Conservation (phyloP, 495 filamentous ascomycete genomes). For the Pseudevernia furfuracea region DNA sequence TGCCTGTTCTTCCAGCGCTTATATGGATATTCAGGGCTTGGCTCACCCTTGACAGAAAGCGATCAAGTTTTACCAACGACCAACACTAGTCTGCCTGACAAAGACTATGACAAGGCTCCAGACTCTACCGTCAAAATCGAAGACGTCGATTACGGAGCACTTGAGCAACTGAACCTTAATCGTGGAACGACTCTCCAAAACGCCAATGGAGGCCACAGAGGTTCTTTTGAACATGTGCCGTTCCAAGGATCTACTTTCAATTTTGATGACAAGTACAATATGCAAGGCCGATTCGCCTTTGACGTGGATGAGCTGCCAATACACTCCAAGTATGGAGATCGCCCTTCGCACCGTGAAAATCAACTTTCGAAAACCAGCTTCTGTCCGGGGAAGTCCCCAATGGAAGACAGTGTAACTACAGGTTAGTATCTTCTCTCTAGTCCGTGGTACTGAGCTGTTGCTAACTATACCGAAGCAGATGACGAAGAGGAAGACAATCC, state of each 20-base stretch:
- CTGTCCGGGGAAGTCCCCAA: not conserved
- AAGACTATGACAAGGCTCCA: not conserved
- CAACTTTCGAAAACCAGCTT: not conserved
- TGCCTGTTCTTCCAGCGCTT: not conserved
- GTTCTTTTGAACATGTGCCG: slow-evolving; percentile 13
- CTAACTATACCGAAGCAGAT: not conserved
- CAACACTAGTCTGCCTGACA: no score
- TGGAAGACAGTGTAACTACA: slow-evolving; percentile 2
- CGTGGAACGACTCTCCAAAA: not conserved
- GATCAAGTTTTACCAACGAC: not conserved
- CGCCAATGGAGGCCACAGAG: not conserved
- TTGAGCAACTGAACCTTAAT: not conserved
- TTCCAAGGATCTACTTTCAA: not conserved
- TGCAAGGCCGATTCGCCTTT: slow-evolving; percentile 18
- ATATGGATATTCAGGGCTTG: not conserved
- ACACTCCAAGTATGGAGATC: not conserved
- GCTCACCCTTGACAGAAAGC: not conserved
- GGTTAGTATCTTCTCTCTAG: not conserved
- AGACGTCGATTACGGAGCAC: not conserved
- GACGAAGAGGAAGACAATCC: not conserved
- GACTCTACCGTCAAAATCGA: not conserved
- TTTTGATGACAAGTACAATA: slow-evolving; percentile 18
- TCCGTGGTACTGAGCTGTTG: not conserved
- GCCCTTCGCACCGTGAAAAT: not conserved
- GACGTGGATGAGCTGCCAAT: slow-evolving; percentile 4